These are phyloP conservation scores for Epichloe uncinata DNA, from an alignment of 2,329 filamentous ascomycete genomes.

Conservation along the genomic window DNA sequence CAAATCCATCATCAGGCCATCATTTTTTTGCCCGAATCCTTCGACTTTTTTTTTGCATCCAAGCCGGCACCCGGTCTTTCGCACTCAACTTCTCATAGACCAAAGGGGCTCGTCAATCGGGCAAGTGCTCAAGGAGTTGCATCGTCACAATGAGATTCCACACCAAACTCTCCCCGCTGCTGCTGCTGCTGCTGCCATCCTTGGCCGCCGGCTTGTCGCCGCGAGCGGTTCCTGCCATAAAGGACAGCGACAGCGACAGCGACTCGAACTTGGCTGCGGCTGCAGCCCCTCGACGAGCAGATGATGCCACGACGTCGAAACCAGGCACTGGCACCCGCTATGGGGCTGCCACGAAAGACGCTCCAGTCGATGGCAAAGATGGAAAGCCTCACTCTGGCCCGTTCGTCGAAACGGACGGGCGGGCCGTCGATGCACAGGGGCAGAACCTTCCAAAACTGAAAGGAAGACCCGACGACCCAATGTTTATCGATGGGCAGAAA, in stretches of 20 bases:
- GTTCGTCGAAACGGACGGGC: conserved; percentile 45
- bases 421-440: conserved; percentile 19
- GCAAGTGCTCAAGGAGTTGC: not conserved
- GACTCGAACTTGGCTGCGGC: conserved; percentile 11
- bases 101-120: not conserved
- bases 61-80: not conserved
- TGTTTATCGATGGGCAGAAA: conserved; percentile 43
- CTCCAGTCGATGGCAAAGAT: conserved; percentile 83
- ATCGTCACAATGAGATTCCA: conserved; percentile 44
- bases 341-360: conserved; percentile 50
- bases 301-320: conserved; percentile 14
- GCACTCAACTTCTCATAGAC: not conserved
- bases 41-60: not conserved
- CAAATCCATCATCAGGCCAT: not conserved
- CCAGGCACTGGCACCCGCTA: conserved; percentile 19
- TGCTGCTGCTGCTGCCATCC: conserved; percentile 47
- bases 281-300: conserved; percentile 12
- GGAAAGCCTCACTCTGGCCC: conserved; percentile 88
- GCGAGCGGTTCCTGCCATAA: conserved; percentile 13
- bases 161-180: conserved; percentile 37
- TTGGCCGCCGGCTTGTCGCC: conserved; percentile 33
- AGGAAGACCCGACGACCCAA: conserved; percentile 37
- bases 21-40: not conserved
- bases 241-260: conserved; percentile 9
- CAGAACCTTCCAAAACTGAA: conserved; percentile 31